Evolutionary conservation across 257 asterid genomes (phyloP).

Genomic region (Solanum arcanum): DNA sequence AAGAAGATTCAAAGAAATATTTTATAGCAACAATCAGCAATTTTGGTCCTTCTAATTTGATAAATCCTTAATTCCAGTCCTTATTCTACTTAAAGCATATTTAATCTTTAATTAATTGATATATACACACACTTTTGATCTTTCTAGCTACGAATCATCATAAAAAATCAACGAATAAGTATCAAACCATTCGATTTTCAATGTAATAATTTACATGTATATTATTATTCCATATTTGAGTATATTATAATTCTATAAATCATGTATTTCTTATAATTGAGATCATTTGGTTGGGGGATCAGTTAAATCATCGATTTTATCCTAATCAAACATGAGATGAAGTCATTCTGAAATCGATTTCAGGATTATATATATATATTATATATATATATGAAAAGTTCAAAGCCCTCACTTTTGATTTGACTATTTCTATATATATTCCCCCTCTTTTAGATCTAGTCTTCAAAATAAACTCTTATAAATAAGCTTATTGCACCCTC

Average conservation of each 20-base stretch:
- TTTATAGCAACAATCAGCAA: background rate
- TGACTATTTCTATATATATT: background rate
- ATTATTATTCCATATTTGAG: background rate
- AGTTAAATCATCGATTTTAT: too few relatives aligned
- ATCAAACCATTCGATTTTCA: background rate
- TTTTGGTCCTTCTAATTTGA: background rate
- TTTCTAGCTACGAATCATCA: background rate
- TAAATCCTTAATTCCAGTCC: background rate
- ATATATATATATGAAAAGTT: background rate
- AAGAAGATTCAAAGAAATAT: background rate
- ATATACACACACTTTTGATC: background rate
- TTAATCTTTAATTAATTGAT: background rate
- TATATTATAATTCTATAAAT: background rate
- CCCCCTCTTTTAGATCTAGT: background rate
- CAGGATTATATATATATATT: background rate
- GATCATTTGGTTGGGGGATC: accelerated
- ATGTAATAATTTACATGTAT: background rate
- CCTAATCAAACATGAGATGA: background rate
- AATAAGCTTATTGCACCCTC: background rate
- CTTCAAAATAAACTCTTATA: background rate
- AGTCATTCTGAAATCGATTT: background rate
- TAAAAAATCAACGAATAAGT: background rate
- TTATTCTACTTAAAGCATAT: background rate
- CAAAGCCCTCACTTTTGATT: background rate
- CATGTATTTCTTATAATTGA: background rate